A percentile compares a stretch with the other conserved stretches of the same genome.
Evolutionary conservation across 1,284 basidiomycete species (phyloP).

Genomic region (Trametes pubescens): DNA sequence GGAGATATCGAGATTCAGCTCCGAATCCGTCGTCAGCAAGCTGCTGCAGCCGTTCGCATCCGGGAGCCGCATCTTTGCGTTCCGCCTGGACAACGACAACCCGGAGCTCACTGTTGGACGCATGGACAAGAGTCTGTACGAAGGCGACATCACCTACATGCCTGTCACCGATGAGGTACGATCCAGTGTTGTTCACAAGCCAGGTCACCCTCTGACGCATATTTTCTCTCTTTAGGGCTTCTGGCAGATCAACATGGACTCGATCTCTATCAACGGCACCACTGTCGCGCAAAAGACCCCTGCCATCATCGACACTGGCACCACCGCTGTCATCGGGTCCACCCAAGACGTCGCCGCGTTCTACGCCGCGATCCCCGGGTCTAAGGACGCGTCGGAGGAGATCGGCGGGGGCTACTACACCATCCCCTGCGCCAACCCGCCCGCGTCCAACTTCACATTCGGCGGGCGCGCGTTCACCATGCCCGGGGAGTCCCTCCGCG

Average conservation of each 20-base stretch:
- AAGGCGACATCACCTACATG: constrained; percentile 35
- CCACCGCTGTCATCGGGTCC: constrained; percentile 57
- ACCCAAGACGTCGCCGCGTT: constrained; percentile 48
- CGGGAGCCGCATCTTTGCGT: constrained; percentile 44
- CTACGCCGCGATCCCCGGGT: constrained; percentile 49
- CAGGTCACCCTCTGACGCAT: neutral
- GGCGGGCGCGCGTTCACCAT: constrained; percentile 34
- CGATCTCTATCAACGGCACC: constrained; percentile 30
- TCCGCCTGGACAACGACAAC: constrained; percentile 44
- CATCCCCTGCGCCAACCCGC: constrained; percentile 37
- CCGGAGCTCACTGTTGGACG: constrained; percentile 54
- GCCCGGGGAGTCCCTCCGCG: constrained; percentile 34
- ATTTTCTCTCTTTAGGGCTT: constrained; percentile 27
- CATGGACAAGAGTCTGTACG: constrained; percentile 29
- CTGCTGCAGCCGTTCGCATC: constrained; percentile 37
- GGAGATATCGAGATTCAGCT: constrained; percentile 34
- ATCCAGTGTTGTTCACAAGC: neutral
- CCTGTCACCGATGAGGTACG: constrained; percentile 35
- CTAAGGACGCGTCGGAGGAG: constrained; percentile 31
- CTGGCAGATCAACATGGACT: constrained; percentile 39
- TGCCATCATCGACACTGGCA: constrained; percentile 51
- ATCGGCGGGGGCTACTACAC: constrained; percentile 33
- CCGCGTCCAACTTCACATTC: constrained; percentile 34
- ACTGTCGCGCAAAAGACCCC: constrained; percentile 19
- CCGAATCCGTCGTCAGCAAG: constrained; percentile 34